phyloP scores from a whole-genome alignment of 2,329 filamentous ascomycete species.

The Pestalotiopsis sp. region DNA sequence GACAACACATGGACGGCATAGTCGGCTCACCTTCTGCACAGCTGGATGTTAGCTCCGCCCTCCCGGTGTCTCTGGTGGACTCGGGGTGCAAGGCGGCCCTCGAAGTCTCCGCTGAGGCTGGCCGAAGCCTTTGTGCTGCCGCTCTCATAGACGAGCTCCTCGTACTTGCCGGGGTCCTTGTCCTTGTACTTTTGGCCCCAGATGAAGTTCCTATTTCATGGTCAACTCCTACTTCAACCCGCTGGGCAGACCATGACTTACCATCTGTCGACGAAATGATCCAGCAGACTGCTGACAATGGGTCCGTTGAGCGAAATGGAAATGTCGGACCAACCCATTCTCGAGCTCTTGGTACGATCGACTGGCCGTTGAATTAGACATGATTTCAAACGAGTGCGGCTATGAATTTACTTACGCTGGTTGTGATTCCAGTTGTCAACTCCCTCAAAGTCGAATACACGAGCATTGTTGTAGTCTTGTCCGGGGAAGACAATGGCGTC shows the following conservation, averaged over 20 bases:
- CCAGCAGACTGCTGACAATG: slow-evolving; percentile 72
- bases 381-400: not conserved
- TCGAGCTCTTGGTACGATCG: slow-evolving; percentile 74
- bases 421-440: slow-evolving; percentile 82
- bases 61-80: slow-evolving; percentile 38
- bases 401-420: slow-evolving; percentile 53
- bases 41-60: slow-evolving; percentile 42
- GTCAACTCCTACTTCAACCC: not conserved
- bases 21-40: slow-evolving; percentile 45
- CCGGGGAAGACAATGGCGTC: slow-evolving; percentile 81
- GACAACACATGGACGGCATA: no score
- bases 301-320: slow-evolving; percentile 75
- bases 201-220: slow-evolving; percentile 71
- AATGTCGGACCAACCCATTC: slow-evolving; percentile 94
- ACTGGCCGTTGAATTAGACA: slow-evolving; percentile 45
- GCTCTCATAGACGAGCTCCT: slow-evolving; percentile 26
- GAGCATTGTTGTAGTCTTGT: slow-evolving; percentile 91
- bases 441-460: slow-evolving; percentile 79
- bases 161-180: slow-evolving; percentile 54
- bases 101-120: slow-evolving; percentile 42
- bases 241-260: slow-evolving; percentile 26
- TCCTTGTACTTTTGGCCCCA: slow-evolving; percentile 76
- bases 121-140: slow-evolving; percentile 21
- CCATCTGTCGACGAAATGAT: slow-evolving; percentile 86
- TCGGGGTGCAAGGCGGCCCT: slow-evolving; percentile 43